Evolutionary conservation across 768 basidiomycete species (phyloP), one percentile per base, ranked within the genome.

Genomic region (Agaricus blazei): DNA sequence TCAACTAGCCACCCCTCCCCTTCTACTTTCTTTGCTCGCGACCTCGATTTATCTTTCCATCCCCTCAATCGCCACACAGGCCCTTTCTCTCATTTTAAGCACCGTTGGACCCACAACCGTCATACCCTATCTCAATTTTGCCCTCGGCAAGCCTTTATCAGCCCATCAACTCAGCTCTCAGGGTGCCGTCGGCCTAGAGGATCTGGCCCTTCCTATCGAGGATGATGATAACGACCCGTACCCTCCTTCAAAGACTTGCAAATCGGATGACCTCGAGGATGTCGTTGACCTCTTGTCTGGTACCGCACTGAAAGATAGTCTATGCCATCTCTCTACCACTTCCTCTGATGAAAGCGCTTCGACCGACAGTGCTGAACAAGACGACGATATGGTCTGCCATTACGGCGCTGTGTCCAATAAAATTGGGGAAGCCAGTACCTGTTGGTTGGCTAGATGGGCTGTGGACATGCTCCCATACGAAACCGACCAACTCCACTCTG

Each of bases 371-470:
- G 37, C 34, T 8, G 59, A 66, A 23, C 60, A 46, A 31, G 58
- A 56, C 37, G 58, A 45, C 40, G 65, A 65, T 12, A 75, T 78
- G 1, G 72, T 72, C 36, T 88, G 84, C 62, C 79, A 84, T 64
- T 96, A 97, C 63, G 94, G 93, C n/a, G 77, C 82, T n/a, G 76
- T 93, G 9, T 89, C 89, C 0, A 84, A 93, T 69, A 95, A 92
- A 72, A 90, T 97, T 54, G 94, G 94, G 11, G 93, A 96, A 69
- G 87, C 91, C 0, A 87, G 87, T 61, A 81, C 82, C 2, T 91
- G 88, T 67, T 98, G 93, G 93, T 74, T 97, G 15, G 79, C 85
- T 1, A 76, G 90, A 43, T 98, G 94, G 94, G 90, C 85, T 0
- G 66, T 71, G 11, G 93, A 97, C 64, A 76, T 96, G 59, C 76